A percentile compares a stretch with the other conserved stretches of the same genome.
phyloP scores from a whole-genome alignment of 495 filamentous ascomycete genomes.

The Aspergillus avenaceus region DNA sequence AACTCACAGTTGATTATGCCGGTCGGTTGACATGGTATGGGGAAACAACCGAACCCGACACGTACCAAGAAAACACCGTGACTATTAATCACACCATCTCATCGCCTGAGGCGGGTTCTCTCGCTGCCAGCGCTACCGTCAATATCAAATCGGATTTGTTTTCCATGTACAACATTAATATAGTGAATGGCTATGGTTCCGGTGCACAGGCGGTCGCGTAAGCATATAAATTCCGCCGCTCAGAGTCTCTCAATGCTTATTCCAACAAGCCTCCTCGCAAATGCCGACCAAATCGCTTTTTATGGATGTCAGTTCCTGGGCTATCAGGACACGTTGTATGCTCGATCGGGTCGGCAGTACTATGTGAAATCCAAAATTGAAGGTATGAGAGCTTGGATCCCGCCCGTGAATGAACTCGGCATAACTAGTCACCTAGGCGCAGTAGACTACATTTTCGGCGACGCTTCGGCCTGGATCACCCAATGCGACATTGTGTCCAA shows the following conservation, averaged over 20 bases:
- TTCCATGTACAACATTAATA: conserved; percentile 60
- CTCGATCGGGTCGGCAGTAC: conserved; percentile 53
- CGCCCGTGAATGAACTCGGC: neutral
- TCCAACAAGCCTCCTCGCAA: conserved; percentile 37
- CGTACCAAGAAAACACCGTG: conserved; percentile 55
- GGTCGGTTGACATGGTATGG: conserved; percentile 45
- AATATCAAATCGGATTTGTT: conserved; percentile 47
- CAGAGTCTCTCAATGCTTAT: neutral
- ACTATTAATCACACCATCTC: conserved; percentile 53
- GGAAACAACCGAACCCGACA: conserved; percentile 49
- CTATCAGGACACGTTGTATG: conserved; percentile 63
- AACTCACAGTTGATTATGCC: conserved; percentile 46
- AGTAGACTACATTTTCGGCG: conserved; percentile 66
- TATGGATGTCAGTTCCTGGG: conserved; percentile 57
- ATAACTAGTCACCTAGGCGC: conserved; percentile 14
- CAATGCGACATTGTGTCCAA: conserved; percentile 55
- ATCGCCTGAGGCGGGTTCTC: conserved; percentile 40
- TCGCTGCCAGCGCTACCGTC: conserved; percentile 52
- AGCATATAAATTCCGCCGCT: too few relatives aligned
- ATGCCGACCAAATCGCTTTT: conserved; percentile 49
- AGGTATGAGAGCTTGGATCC: conserved; percentile 27
- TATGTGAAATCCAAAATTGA: conserved; percentile 54
- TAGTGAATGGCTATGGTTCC: conserved; percentile 47
- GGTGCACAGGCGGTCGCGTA: conserved; percentile 34
- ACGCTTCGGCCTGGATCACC: conserved; percentile 62